These are phyloP conservation scores for Striga asiatica DNA, from an alignment of 257 asterid species.

Conservation along the genomic window DNA sequence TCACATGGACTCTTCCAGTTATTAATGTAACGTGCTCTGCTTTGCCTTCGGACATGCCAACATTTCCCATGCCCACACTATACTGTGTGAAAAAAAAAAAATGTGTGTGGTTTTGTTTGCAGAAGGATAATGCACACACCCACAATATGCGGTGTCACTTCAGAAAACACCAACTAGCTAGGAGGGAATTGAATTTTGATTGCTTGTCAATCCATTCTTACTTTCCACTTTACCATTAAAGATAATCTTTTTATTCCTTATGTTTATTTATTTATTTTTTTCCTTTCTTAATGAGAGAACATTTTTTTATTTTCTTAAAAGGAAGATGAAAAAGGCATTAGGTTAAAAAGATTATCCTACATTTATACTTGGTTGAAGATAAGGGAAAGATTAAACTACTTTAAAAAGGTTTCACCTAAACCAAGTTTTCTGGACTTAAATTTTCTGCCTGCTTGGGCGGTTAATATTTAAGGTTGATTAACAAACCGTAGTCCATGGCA, in stretches of 20 bases:
- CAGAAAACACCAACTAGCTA: slow-evolving; percentile 25
- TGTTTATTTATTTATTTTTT: slow-evolving; percentile 10
- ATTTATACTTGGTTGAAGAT: slow-evolving; percentile 6
- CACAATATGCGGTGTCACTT: slow-evolving; percentile 38
- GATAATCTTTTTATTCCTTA: slow-evolving; percentile 39
- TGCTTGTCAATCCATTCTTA: slow-evolving; percentile 40
- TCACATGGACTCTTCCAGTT: slow-evolving; percentile 66
- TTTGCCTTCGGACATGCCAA: slow-evolving; percentile 38
- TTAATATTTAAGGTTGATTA: slow-evolving; percentile 12
- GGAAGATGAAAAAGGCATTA: not conserved
- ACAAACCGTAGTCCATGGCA: not conserved
- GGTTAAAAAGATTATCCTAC: slow-evolving; percentile 37
- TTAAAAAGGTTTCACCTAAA: too few relatives aligned
- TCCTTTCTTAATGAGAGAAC: too few relatives aligned
- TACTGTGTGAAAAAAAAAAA: slow-evolving; percentile 7
- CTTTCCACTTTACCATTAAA: slow-evolving; percentile 39
- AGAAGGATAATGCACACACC: not conserved
- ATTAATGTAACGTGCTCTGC: slow-evolving; percentile 34
- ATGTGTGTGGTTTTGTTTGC: not conserved
- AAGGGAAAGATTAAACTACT: not conserved
- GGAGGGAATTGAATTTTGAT: slow-evolving; percentile 30
- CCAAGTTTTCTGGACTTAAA: too few relatives aligned
- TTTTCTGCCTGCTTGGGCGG: slow-evolving; percentile 29
- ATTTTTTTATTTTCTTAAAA: too few relatives aligned
- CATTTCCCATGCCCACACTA: slow-evolving; percentile 34